These are phyloP conservation scores for Neoconidiobolus thromboides DNA, from an alignment of 371 early-diverging fungal species.

Conservation along the genomic window DNA sequence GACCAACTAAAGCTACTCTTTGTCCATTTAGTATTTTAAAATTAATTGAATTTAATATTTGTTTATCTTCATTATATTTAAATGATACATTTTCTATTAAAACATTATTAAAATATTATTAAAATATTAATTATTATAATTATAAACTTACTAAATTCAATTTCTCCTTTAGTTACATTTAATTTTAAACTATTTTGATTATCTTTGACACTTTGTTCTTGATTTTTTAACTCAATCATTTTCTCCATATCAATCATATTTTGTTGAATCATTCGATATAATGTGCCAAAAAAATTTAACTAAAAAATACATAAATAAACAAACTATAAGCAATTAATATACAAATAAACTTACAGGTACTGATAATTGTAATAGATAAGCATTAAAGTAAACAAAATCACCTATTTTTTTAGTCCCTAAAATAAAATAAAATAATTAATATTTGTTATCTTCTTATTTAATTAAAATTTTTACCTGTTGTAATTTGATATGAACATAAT, in stretches of 20 bases:
- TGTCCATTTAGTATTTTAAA: conserved; percentile 32
- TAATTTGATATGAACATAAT: conserved; percentile 57
- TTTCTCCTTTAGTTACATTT: conserved; percentile 13
- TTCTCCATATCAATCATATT: conserved; percentile 59
- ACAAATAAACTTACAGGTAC: conserved; percentile 25
- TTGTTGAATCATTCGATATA: conserved; percentile 16
- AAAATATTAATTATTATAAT: not conserved
- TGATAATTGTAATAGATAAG: conserved; percentile 66
- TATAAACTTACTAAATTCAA: conserved; percentile 15
- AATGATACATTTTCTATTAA: conserved; percentile 33
- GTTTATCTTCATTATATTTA: conserved; percentile 25
- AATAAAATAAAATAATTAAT: no score
- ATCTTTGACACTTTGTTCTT: conserved; percentile 23
- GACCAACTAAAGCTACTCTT: conserved; percentile 47
- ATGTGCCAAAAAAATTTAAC: conserved; percentile 18
- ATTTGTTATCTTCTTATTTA: no score
- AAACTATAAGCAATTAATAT: not conserved
- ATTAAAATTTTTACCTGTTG: conserved; percentile 20
- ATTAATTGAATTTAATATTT: conserved; percentile 26
- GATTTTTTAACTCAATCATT: conserved; percentile 34
- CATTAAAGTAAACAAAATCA: conserved; percentile 71
- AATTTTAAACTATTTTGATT: conserved; percentile 12
- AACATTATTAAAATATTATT: not conserved
- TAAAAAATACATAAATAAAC: not conserved
- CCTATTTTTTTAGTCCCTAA: conserved; percentile 36